Conservation (phyloP, 345 rosid species). For the Erodium maritimum region DNA sequence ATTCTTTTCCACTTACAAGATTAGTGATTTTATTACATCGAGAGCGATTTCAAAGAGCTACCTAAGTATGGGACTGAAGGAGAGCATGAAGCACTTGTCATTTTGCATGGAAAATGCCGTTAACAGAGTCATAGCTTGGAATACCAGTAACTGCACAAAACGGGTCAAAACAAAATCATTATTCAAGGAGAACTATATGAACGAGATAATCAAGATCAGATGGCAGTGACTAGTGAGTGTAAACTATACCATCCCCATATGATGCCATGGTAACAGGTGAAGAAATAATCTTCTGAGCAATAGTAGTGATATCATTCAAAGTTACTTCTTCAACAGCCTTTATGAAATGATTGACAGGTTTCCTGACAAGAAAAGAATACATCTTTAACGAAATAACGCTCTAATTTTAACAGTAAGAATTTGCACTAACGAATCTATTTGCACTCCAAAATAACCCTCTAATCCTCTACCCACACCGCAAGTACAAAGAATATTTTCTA, state of each 20-base stretch:
- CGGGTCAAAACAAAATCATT: not conserved
- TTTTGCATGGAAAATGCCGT: slow-evolving; percentile 42
- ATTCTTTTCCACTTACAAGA: too few relatives aligned
- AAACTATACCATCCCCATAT: slow-evolving; percentile 59
- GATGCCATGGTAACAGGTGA: slow-evolving; percentile 95
- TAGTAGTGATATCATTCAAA: slow-evolving; percentile 39
- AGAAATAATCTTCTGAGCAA: slow-evolving; percentile 46
- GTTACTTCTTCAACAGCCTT: slow-evolving; percentile 54
- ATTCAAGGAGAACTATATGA: not conserved
- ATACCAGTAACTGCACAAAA: slow-evolving; percentile 33
- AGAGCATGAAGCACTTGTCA: too few relatives aligned
- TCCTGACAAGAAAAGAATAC: slow-evolving; percentile 41
- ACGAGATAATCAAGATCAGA: not conserved
- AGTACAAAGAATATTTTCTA: too few relatives aligned
- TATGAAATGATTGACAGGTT: slow-evolving; percentile 63
- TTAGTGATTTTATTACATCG: too few relatives aligned
- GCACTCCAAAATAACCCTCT: too few relatives aligned
- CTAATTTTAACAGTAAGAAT: too few relatives aligned
- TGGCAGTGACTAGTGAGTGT: not conserved
- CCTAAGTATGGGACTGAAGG: too few relatives aligned
- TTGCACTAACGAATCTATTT: too few relatives aligned
- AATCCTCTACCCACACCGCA: too few relatives aligned
- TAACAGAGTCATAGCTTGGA: slow-evolving; percentile 60
- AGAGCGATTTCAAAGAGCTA: too few relatives aligned
- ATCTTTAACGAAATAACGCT: too few relatives aligned